Conservation (phyloP, 2,329 filamentous ascomycete genomes). For the Emericellopsis cladophorae region DNA sequence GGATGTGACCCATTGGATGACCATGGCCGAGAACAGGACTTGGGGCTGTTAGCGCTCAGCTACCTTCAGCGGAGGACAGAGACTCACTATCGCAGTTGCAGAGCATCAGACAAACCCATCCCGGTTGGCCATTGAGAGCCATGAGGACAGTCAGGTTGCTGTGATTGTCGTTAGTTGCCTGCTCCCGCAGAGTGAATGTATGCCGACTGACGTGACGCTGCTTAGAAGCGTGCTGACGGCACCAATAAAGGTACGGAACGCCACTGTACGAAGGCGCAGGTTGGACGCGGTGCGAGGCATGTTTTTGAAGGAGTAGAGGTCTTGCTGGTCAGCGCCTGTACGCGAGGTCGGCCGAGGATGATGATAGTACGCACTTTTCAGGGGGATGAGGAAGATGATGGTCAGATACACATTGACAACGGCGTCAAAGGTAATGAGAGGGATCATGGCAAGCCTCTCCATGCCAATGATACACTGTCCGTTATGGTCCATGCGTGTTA, state of each 20-base stretch:
- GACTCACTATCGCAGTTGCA: slow-evolving; percentile 49
- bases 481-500: slow-evolving; percentile 35
- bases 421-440: slow-evolving; percentile 48
- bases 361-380: slow-evolving; percentile 30
- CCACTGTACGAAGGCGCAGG: slow-evolving; percentile 33
- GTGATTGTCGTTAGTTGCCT: not conserved
- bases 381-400: slow-evolving; percentile 46
- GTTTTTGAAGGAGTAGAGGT: slow-evolving; percentile 40
- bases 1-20: slow-evolving; percentile 49
- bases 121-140: slow-evolving; percentile 46
- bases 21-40: slow-evolving; percentile 47
- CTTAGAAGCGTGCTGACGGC: slow-evolving; percentile 42
- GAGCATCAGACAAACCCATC: slow-evolving; percentile 53
- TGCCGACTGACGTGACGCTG: slow-evolving; percentile 36
- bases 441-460: slow-evolving; percentile 43
- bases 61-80: not conserved
- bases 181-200: not conserved
- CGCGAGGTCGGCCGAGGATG: not conserved
- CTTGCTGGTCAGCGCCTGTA: slow-evolving; percentile 15
- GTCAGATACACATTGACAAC: slow-evolving; percentile 52
- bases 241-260: slow-evolving; percentile 46
- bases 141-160: slow-evolving; percentile 48
- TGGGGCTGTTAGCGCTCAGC: not conserved
- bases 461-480: slow-evolving; percentile 51
- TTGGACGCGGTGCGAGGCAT: slow-evolving; percentile 26